Evolutionary conservation across 371 early-diverging fungal species (phyloP), one percentile per base, ranked within the genome.

Genomic region (Apophysomyces sp.): DNA sequence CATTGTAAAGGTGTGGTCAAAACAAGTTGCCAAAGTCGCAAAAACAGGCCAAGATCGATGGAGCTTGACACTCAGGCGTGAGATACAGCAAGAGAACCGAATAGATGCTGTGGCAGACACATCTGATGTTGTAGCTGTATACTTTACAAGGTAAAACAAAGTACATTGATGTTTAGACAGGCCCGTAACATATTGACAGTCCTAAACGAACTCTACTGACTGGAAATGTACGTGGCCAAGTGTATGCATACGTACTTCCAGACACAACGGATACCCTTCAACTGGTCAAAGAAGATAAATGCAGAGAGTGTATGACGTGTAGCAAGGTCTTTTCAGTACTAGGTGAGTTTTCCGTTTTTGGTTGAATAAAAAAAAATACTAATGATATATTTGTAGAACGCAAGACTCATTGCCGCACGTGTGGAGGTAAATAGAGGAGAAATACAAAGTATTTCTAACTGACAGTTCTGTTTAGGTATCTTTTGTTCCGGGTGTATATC

Each of bases 191-290:
- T 34, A 34, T 34, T 49, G 40, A n/a, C 55, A 74, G 74, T 63
- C 65, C 81, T 15, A 81, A 75, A 53, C 73, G 85, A 37, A 84
- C 83, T 1, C 63, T 92, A 18, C 75, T 88, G 21, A 80, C 82
- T 21, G 91, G 92, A 4, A 89, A 87, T 66, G 71, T 75, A 12
- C 60, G 68, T 0, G 92, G 91, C 0, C 74, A 83, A 18, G 77
- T 92, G 4, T 73, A 78, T 65, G 60, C 85, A 0, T 92, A 85
- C 80, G 84, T 85, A 1, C 59, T 90, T 12, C 90, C 91, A 0
- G 91, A 92, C 62, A 85, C 86, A 8, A 82, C 84, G 21, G 86
- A 86, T 27, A 86, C 87, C 6, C 71, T 81, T 7, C 91, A 92
- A 63, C 86, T 76, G 62, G 77, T 78, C 63, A 76, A 80, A 49